Percentiles rank a stretch among this genome's conserved stretches.
phyloP scores from a whole-genome alignment of 805 yeast species.

The Isabelozyma pseudorhagii region DNA sequence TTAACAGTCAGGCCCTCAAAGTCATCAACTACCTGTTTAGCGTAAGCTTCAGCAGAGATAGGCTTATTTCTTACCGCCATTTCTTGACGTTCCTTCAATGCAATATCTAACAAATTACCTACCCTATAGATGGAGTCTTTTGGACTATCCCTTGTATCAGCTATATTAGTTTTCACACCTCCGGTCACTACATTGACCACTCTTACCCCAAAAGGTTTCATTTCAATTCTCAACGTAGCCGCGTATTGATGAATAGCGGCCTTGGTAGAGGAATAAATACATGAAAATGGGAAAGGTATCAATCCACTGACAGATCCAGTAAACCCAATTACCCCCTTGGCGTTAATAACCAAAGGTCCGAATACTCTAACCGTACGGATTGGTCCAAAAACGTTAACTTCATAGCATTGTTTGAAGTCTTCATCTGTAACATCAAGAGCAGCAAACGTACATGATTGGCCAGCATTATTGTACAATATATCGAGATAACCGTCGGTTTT shows the following conservation, averaged over 20 bases:
- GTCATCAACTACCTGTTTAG: slow-evolving; percentile 51
- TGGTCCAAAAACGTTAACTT: slow-evolving; percentile 71
- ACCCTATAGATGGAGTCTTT: slow-evolving; percentile 49
- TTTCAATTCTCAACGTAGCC: slow-evolving; percentile 56
- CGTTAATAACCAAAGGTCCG: slow-evolving; percentile 51
- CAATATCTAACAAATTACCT: slow-evolving; percentile 46
- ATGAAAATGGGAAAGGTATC: slow-evolving; percentile 67
- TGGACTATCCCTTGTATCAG: slow-evolving; percentile 61
- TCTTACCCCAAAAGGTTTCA: slow-evolving; percentile 68
- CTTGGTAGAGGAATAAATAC: slow-evolving; percentile 64
- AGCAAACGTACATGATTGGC: slow-evolving; percentile 69
- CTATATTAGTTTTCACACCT: slow-evolving; percentile 69
- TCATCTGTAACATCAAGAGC: slow-evolving; percentile 64
- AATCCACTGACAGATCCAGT: slow-evolving; percentile 73
- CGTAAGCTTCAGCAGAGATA: slow-evolving; percentile 57
- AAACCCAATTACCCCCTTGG: slow-evolving; percentile 67
- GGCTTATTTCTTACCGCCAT: slow-evolving; percentile 63
- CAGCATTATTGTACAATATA: slow-evolving; percentile 71
- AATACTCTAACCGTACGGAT: slow-evolving; percentile 62
- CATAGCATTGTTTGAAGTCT: slow-evolving; percentile 47
- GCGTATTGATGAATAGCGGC: slow-evolving; percentile 78
- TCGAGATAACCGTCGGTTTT: slow-evolving; percentile 53
- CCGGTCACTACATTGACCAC: slow-evolving; percentile 74
- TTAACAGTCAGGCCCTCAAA: slow-evolving; percentile 34
- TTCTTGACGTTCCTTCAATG: slow-evolving; percentile 48